Conservation (phyloP, 2,329 filamentous ascomycete genomes). For the Ophiostoma piceae region DNA sequence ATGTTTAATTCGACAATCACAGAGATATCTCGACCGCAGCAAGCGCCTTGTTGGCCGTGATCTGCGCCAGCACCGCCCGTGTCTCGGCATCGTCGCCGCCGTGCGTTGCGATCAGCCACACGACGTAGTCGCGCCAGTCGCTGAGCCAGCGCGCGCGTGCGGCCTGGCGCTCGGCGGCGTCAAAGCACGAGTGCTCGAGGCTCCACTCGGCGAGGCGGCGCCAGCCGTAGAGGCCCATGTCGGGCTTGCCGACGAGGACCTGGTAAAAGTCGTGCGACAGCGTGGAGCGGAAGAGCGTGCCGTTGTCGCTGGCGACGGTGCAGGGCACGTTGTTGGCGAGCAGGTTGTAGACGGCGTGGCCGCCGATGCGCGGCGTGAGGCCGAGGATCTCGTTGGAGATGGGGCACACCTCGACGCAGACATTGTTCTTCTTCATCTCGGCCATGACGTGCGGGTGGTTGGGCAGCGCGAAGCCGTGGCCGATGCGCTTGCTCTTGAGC, state of each 20-base stretch:
- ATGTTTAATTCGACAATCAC: neutral
- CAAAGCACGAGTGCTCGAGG: conserved; percentile 55
- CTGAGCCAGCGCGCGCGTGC: conserved; percentile 44
- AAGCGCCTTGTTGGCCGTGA: neutral
- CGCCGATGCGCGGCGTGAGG: conserved; percentile 58
- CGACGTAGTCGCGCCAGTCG: conserved; percentile 56
- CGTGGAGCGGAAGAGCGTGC: conserved; percentile 65
- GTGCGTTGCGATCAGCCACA: conserved; percentile 45
- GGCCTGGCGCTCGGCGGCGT: conserved; percentile 42
- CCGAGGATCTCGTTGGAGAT: conserved; percentile 73
- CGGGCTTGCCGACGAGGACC: conserved; percentile 61
- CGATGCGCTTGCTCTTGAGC: conserved; percentile 63
- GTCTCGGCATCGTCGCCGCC: conserved; percentile 25
- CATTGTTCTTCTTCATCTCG: conserved; percentile 55
- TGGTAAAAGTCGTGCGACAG: conserved; percentile 75
- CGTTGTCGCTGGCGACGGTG: conserved; percentile 70
- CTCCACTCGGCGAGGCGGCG: conserved; percentile 63
- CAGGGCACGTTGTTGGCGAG: conserved; percentile 69
- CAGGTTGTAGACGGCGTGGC: conserved; percentile 62
- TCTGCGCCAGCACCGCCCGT: conserved; percentile 7
- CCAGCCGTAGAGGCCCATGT: conserved; percentile 65
- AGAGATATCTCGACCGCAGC: conserved; percentile 11
- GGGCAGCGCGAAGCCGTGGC: conserved; percentile 65
- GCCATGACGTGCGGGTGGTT: conserved; percentile 63
- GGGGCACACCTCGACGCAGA: conserved; percentile 71